A percentile compares a stretch with the other conserved stretches of the same genome.
Conservation (phyloP, 441 rosid species). For the Erodium moschatum region DNA sequence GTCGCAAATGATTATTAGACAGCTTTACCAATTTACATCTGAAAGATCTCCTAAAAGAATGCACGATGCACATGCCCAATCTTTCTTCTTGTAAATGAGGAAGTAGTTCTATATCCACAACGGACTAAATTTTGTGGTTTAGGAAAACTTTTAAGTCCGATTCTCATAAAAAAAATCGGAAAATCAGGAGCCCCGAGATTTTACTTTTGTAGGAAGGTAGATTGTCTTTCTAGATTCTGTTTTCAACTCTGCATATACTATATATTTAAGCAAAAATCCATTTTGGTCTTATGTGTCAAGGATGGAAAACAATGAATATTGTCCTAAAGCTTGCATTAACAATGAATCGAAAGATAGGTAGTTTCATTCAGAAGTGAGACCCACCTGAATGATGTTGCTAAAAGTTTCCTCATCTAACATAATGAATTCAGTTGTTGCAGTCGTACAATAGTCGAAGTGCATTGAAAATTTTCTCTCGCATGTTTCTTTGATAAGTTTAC, state of each 20-base stretch:
- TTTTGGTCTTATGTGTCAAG: background rate
- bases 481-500: conserved; percentile 83
- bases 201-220: background rate
- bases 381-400: conserved; percentile 73
- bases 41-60: conserved; percentile 9
- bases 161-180: background rate
- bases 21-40: conserved; percentile 13
- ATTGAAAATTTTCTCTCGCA: conserved; percentile 74
- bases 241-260: background rate
- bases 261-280: background rate
- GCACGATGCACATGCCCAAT: background rate
- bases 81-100: conserved; percentile 8
- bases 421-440: conserved; percentile 71
- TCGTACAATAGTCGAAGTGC: conserved; percentile 90
- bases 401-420: conserved; percentile 64
- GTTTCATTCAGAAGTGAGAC: conserved; percentile 23
- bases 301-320: background rate
- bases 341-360: conserved; percentile 4
- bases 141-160: background rate
- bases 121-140: background rate
- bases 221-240: background rate
- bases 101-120: conserved; percentile 1
- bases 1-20: conserved; percentile 1
- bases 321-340: conserved; percentile 12
- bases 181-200: background rate